Base-by-base conservation (phyloP, 805 yeast species). In the Saturnispora gosingensis region DNA sequence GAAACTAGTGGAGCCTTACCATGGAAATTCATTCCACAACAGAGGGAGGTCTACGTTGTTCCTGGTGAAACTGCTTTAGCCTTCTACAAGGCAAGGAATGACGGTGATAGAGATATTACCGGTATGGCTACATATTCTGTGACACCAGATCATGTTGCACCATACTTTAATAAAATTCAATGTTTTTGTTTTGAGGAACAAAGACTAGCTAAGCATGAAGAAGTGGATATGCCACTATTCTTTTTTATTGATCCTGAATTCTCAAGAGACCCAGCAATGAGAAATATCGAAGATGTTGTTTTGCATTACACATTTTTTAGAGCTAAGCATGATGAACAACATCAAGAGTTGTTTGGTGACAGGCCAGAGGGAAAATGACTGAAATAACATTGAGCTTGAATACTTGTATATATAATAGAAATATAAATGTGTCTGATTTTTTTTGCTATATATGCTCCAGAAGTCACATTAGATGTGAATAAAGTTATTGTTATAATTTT, bases 91-190 rank as follows among this genome's bases (percentile, higher is more conserved):
- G 99, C 99, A 24, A 86, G 83, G 67, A 93, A 93, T 64, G 72
- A 72, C 54, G 80, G 96, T 43, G 83, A 83, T 54, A 86, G 86
- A 60, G 98, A 93, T 65, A 87, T 93, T 43, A 88, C 93, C 49
- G 99, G 99, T 7, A 93, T 93, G 96, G 99, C 99, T 2, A 93
- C 99, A 0, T 93, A 93, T 67, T 85, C 96, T 5, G 97, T 93
- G 46, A 81, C 96, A 0, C 99, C 99, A 0, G 97, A 93, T 58
- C 91, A 88, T 60, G 96, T 93, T 6, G 96, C 98, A 0, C 96
- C 88, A 5, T 93, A 91, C 68, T 93, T 93, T 72, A 88, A 88
- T 72, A 93, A 93, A 69, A 93, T 93, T 62, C 99, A 93, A 67
- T 93, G 99, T 68, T 93, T 93, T 71, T 93, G 99, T 65, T 93